Percentiles rank a stretch among this genome's conserved stretches.
Evolutionary conservation across 1,139 yeast species (phyloP).

Genomic region (Starmera stellimalicola): DNA sequence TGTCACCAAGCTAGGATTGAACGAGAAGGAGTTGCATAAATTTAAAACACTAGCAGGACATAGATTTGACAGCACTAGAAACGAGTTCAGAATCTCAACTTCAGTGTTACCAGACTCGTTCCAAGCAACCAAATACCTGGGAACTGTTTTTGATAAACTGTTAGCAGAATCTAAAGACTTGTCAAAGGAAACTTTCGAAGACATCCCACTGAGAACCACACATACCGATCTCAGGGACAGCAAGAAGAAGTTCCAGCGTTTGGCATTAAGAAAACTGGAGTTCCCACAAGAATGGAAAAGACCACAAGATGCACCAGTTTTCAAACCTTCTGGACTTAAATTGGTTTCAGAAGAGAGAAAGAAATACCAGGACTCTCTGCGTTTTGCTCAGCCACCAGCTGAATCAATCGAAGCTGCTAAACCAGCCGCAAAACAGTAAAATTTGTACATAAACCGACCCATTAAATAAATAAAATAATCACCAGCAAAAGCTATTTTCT

Average conservation of each 20-base stretch:
- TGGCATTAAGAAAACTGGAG: slow-evolving; percentile 8
- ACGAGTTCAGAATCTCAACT: slow-evolving; percentile 51
- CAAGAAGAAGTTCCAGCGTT: slow-evolving; percentile 25
- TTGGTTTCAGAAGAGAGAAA: not conserved
- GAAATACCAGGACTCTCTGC: not conserved
- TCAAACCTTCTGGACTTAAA: not conserved
- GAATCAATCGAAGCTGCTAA: not conserved
- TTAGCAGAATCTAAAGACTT: slow-evolving; percentile 57
- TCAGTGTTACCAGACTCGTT: slow-evolving; percentile 66
- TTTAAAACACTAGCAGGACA: slow-evolving; percentile 72
- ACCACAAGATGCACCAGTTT: slow-evolving; percentile 53
- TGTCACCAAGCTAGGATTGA: slow-evolving; percentile 45
- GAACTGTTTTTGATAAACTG: slow-evolving; percentile 52
- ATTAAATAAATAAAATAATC: too few relatives aligned
- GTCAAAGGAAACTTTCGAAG: slow-evolving; percentile 52
- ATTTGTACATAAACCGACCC: too few relatives aligned
- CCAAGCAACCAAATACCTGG: slow-evolving; percentile 73
- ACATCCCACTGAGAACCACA: slow-evolving; percentile 76
- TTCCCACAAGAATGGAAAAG: slow-evolving; percentile 87
- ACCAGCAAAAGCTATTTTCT: too few relatives aligned
- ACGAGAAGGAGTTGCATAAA: slow-evolving; percentile 52
- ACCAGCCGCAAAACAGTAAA: too few relatives aligned
- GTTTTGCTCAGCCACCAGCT: not conserved
- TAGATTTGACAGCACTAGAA: slow-evolving; percentile 57
- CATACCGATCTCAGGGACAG: slow-evolving; percentile 43